Conservation (phyloP, 1,139 yeast genomes). For the Lodderomyces margitis region DNA sequence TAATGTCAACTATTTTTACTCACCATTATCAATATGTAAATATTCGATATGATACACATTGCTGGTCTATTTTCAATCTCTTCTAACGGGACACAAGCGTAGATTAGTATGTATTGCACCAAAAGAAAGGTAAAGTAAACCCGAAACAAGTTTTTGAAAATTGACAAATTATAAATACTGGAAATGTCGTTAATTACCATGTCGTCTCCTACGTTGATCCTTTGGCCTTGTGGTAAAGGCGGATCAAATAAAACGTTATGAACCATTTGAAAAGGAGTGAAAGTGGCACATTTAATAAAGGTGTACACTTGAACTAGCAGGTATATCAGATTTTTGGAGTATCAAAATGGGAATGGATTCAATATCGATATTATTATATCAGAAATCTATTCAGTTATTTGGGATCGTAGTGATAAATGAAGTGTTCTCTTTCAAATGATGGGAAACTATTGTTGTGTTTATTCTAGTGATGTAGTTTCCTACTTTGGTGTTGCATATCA, state of each 20-base stretch:
- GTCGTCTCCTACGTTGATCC: slow-evolving; percentile 23
- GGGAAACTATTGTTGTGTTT: neutral
- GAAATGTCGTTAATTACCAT: slow-evolving; percentile 22
- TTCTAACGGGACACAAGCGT: slow-evolving; percentile 43
- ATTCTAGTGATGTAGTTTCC: neutral
- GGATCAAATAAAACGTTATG: slow-evolving; percentile 23
- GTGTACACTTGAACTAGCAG: neutral
- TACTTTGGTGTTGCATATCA: neutral
- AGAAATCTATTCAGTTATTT: neutral
- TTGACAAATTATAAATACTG: slow-evolving; percentile 19
- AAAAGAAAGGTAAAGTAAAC: slow-evolving; percentile 31
- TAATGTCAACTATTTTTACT: slow-evolving; percentile 11
- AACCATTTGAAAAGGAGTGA: slow-evolving; percentile 9
- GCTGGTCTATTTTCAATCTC: slow-evolving; percentile 41
- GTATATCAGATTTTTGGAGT: too few species aligned
- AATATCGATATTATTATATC: too few species aligned
- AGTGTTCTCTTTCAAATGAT: neutral
- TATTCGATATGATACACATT: slow-evolving; percentile 24
- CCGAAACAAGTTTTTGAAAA: slow-evolving; percentile 21
- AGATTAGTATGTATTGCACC: slow-evolving; percentile 38
- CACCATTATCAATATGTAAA: slow-evolving; percentile 31
- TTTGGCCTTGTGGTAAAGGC: slow-evolving; percentile 20
- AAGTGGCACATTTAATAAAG: neutral
- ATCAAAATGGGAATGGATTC: too few species aligned
- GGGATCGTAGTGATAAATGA: neutral